These are phyloP conservation scores for Phytophthora brassicae DNA, from an alignment of 352 stramenopile genomes.

Conservation along the genomic window DNA sequence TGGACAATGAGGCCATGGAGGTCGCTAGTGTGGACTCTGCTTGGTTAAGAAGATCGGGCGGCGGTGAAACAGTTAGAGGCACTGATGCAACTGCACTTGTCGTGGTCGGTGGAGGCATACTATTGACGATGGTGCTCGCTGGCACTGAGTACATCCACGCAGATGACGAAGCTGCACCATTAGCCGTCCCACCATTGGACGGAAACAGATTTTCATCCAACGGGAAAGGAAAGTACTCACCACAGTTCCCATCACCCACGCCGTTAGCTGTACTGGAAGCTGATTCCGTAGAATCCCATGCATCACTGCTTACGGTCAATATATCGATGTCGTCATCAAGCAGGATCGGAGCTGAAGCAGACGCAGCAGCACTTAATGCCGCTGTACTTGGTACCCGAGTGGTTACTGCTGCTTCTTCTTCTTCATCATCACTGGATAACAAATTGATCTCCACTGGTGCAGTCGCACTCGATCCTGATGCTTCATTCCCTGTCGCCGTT, in stretches of 20 bases:
- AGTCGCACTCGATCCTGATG: constrained; percentile 26
- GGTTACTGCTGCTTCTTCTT: constrained; percentile 15
- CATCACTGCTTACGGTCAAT: constrained; percentile 64
- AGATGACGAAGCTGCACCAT: constrained; percentile 16
- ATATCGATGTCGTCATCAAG: constrained; percentile 66
- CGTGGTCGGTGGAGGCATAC: constrained; percentile 17
- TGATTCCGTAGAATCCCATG: constrained; percentile 46
- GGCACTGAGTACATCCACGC: constrained; percentile 39
- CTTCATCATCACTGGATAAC: constrained; percentile 71
- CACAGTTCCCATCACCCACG: constrained; percentile 29
- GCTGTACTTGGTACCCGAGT: constrained; percentile 3
- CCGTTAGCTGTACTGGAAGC: constrained; percentile 22
- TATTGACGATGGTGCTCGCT: constrained; percentile 39
- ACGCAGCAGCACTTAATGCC: not conserved
- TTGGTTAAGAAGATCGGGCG: constrained; percentile 34
- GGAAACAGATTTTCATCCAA: constrained; percentile 64
- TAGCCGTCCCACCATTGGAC: constrained; percentile 22
- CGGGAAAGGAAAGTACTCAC: constrained; percentile 55
- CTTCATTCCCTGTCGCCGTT: constrained; percentile 8
- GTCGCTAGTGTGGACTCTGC: constrained; percentile 52
- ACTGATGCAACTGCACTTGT: constrained; percentile 6
- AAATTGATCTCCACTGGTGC: constrained; percentile 76
- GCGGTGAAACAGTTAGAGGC: constrained; percentile 15
- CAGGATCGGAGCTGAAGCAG: constrained; percentile 32
- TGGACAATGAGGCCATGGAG: constrained; percentile 65